Evolutionary conservation across 2,329 filamentous ascomycete species (phyloP), one percentile per base, ranked within the genome.

Genomic region (Cercospora berteroae): DNA sequence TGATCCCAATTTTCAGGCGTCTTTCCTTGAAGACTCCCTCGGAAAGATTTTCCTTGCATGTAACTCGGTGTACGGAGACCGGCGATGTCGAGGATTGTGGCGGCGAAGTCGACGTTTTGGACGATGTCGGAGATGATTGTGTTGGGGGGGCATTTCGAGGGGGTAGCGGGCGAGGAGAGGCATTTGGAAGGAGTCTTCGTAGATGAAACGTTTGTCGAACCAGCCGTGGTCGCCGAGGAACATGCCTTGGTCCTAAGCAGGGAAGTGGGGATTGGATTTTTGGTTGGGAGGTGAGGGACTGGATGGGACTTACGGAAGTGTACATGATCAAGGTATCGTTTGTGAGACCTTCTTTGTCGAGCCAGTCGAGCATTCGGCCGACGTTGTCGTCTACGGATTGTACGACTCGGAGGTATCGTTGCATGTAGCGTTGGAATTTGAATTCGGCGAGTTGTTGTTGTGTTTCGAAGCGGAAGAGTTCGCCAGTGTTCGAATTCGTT

Each of bases 141-240:
- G 16, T 3, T 3, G 1, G 42, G 18, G 9, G 1, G 1, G 1
- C n/a, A 44, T 44, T 20, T 44, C 63, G 67, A 55, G 55, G 9
- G 20, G 31, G 23, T 9, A 57, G 25, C 27, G 52, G 1, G 23
- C 25, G 6, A 29, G 13, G 55, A 57, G 20, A 0, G 55, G 42
- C 42, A 44, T 44, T 44, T 44, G 42, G 42, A 44, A 44, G n/a
- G 42, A 44, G n/a, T 86, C 83, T 68, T 87, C 84, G 74, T 86
- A 86, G 81, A 86, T 86, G 74, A 86, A 86, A 3, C 84, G 81
- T 75, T 86, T 86, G 73, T 86, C 85, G 70, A 86, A 86, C 84
- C 84, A 86, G 63, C 84, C 84, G 67, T 86, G 85, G 66, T 86
- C 84, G 7, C 84, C 84, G 0, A 86, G 80, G 73, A 86, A 86